Evolutionary conservation across 2,329 filamentous ascomycete species (phyloP), one percentile per base, ranked within the genome.

Genomic region (Trichoderma sp.): DNA sequence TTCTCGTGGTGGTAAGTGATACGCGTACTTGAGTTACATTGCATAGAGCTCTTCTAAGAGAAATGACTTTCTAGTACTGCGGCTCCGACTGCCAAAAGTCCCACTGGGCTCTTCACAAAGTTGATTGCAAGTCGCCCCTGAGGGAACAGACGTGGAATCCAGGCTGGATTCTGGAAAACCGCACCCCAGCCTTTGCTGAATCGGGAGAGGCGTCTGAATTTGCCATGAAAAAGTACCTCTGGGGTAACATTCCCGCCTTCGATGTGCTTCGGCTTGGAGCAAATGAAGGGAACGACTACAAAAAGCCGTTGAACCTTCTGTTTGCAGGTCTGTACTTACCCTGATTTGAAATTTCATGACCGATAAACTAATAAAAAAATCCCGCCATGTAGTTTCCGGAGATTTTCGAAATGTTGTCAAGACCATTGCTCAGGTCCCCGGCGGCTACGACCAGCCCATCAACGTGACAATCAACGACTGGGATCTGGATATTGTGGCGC

Each of bases 351-450:
- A n/a, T n/a, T n/a, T 12, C 9, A 35, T 3, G 1, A n/a, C 35
- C 19, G 2, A 32, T 8, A 27, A 57, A 35, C 29, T 42, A 13
- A 45, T 8, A 1, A 2, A 32, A 32, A n/a, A 2, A 6, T 45
- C 1, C 6, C 17, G 3, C n/a, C 3, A 0, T 35, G n/a, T 9
- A 67, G 64, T 13, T 22, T 67, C 64, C 0, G 64, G 64, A 3
- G 64, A 67, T 37, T 48, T 60, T 27, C 42, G 64, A 34, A 67
- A 67, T 27, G 56, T 67, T 2, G 48, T 53, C 64, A 60, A 60
- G 35, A 67, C 64, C 2, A n/a, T 67, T 35, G 29, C 64, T 19
- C 15, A 27, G 42, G 4, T 67, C 0, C 64, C 56, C 7, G 25
- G 6, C 25, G 2, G 25, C 22, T 67, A 25, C 13, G 27, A 4